A percentile compares a stretch with the other conserved stretches of the same genome.
phyloP scores from a whole-genome alignment of 2,329 filamentous ascomycete genomes.

The Xylariaceae sp. region DNA sequence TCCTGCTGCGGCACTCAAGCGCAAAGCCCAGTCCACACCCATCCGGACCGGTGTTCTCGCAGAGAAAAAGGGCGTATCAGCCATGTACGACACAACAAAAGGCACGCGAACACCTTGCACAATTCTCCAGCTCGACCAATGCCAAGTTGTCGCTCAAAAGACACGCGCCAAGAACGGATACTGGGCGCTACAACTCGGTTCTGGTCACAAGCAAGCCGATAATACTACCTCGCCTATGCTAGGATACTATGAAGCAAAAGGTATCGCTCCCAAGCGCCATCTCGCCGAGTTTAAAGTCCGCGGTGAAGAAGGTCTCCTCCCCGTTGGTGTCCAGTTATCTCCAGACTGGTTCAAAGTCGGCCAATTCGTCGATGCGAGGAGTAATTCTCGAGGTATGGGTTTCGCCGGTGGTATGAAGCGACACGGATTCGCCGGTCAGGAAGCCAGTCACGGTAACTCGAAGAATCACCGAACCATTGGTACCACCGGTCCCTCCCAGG shows the following conservation, averaged over 20 bases:
- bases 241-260: constrained; percentile 82
- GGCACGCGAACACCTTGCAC: constrained; percentile 82
- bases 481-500: constrained; percentile 84
- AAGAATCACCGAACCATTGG: constrained; percentile 91
- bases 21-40: constrained; percentile 57
- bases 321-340: constrained; percentile 70
- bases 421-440: constrained; percentile 85
- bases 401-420: constrained; percentile 98
- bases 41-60: constrained; percentile 79
- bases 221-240: constrained; percentile 82
- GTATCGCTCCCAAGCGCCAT: constrained; percentile 78
- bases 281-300: constrained; percentile 86
- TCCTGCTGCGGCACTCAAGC: constrained; percentile 59
- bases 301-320: constrained; percentile 67
- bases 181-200: constrained; percentile 87
- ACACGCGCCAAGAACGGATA: constrained; percentile 80
- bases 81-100: constrained; percentile 70
- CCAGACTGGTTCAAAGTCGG: constrained; percentile 92
- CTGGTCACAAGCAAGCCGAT: constrained; percentile 67
- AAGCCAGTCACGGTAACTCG: constrained; percentile 91
- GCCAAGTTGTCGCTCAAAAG: constrained; percentile 87
- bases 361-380: constrained; percentile 84
- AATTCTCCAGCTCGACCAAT: constrained; percentile 87
- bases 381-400: constrained; percentile 80
- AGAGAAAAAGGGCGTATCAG: constrained; percentile 94